Percentiles rank a stretch among this genome's conserved stretches.
Conservation (phyloP, 306 rosid genomes). For the Echinosophora koreensis region DNA sequence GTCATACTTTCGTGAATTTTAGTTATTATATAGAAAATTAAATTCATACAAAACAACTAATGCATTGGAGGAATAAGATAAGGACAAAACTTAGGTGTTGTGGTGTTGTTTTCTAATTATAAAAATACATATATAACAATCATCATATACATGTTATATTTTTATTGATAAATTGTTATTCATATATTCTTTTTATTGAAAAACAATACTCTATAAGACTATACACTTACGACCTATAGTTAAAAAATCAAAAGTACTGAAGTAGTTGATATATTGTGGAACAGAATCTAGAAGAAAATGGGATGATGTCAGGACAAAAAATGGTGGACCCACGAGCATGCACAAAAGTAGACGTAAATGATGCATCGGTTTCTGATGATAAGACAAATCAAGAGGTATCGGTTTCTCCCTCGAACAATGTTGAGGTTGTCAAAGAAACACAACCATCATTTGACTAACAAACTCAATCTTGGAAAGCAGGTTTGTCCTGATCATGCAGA, state of each 20-base stretch:
- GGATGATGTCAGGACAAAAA: conserved; percentile 37
- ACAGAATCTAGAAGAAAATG: conserved; percentile 49
- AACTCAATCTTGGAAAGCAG: conserved; percentile 41
- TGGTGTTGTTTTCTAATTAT: too few relatives aligned
- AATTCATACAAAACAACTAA: too few relatives aligned
- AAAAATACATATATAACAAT: too few relatives aligned
- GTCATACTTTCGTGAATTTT: too few relatives aligned
- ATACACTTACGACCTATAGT: too few relatives aligned
- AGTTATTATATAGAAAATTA: too few relatives aligned
- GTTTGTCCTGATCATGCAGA: conserved; percentile 25
- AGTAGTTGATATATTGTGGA: not conserved
- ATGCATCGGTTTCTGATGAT: conserved; percentile 45
- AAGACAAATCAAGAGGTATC: conserved; percentile 40
- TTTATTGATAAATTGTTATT: too few relatives aligned
- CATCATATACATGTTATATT: too few relatives aligned
- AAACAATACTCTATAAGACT: too few relatives aligned
- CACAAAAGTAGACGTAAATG: conserved; percentile 36
- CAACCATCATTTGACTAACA: conserved; percentile 28
- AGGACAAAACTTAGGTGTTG: too few relatives aligned
- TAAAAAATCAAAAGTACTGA: conserved; percentile 12
- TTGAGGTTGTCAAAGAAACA: conserved; percentile 50
- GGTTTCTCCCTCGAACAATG: conserved; percentile 39
- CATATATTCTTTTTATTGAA: too few relatives aligned
- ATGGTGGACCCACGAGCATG: conserved; percentile 9
- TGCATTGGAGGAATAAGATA: too few relatives aligned